These are phyloP conservation scores for Suillus hirtellus DNA, from an alignment of 768 basidiomycete genomes.

Conservation along the genomic window DNA sequence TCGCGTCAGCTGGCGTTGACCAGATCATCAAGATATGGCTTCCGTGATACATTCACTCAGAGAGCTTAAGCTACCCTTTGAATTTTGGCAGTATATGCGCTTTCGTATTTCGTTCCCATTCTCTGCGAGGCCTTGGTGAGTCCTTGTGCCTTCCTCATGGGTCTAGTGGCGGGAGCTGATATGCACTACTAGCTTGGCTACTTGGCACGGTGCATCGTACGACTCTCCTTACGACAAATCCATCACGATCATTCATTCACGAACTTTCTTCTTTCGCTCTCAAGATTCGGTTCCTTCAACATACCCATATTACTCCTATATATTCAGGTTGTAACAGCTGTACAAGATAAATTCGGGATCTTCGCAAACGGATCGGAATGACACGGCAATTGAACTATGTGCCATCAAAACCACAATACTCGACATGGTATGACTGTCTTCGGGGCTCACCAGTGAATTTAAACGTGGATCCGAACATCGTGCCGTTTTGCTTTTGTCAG, in stretches of 20 bases:
- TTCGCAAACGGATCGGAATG: not conserved
- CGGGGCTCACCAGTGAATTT: not conserved
- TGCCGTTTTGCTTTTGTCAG: not conserved
- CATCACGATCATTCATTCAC: constrained; percentile 34
- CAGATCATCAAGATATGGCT: constrained; percentile 67
- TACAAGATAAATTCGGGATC: constrained; percentile 9
- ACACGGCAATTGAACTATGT: not conserved
- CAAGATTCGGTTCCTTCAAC: constrained; percentile 22
- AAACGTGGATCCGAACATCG: not conserved
- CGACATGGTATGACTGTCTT: not conserved
- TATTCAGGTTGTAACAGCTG: constrained; percentile 18
- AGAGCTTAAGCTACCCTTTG: constrained; percentile 10
- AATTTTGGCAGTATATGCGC: constrained; percentile 15
- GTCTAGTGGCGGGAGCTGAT: constrained; percentile 16
- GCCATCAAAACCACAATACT: not conserved
- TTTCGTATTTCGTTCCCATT: constrained; percentile 11
- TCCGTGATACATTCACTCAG: constrained; percentile 39
- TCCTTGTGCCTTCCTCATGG: not conserved
- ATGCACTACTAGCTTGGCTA: constrained; percentile 4
- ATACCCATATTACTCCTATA: constrained; percentile 37
- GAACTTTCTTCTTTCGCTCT: constrained; percentile 17
- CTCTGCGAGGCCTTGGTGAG: constrained; percentile 22
- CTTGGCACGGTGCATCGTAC: constrained; percentile 2
- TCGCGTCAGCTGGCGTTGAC: constrained; percentile 69
- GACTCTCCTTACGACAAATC: constrained; percentile 29